Evolutionary conservation across 352 stramenopile species (phyloP), one percentile per base, ranked within the genome.

Genomic region (Globisporangium radiosum): DNA sequence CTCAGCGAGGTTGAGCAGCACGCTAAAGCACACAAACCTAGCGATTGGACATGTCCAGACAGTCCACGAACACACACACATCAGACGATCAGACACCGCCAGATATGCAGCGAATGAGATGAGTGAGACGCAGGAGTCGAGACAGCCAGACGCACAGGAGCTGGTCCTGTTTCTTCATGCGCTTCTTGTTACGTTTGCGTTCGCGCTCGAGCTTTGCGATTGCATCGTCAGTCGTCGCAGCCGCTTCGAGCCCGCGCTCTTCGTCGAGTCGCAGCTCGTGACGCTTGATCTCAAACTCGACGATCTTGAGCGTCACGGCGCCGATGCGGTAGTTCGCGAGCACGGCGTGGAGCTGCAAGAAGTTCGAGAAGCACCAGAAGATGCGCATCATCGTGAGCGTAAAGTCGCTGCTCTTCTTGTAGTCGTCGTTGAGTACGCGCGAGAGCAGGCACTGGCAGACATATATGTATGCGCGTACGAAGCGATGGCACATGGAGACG

Each of bases 301-400:
- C 76, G 57, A 98, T 94, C 71, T 97, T 97, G 56, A 98, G 82
- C 45, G 90, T 97, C 52, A 98, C 83, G 38, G 89, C 85, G 47
- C 95, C 95, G 15, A 98, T 96, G 40, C 90, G 87, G 69, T 98
- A 96, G 66, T 95, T 98, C 54, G 76, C 79, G 39, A 98, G 73
- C 54, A 97, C 86, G 33, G 80, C 71, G 61, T 98, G 95, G 57
- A 98, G 91, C 70, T 98, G 90, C 52, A 96, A 65, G 61, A 98
- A 97, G 73, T 97, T 98, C 56, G 90, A 97, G 61, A 98, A 97
- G 57, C 90, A 94, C 70, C 94, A 96, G 63, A 98, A 98, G 55
- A 98, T 90, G 62, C 95, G 86, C 76, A 97, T 90, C 70, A 98
- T 95, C 8, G 91, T 95, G 63, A 98, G 91, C 38, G 86, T 88